Conservation (phyloP, 2,329 filamentous ascomycete genomes). For the Macrophomina phaseolina region DNA sequence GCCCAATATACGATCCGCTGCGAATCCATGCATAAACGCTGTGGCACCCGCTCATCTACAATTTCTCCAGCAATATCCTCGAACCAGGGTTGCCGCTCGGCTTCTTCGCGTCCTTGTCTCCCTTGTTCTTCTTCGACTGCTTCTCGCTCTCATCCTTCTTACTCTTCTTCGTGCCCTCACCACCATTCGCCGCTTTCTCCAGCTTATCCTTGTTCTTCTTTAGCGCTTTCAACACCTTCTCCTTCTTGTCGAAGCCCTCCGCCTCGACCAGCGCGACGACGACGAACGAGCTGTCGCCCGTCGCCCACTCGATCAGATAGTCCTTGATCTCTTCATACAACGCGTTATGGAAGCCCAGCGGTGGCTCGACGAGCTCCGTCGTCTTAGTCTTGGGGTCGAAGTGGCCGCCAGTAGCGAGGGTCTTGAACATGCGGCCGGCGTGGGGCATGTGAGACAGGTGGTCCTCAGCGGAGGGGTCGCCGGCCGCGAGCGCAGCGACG, state of each 20-base stretch:
- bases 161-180: slow-evolving; percentile 49
- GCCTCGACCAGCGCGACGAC: slow-evolving; percentile 82
- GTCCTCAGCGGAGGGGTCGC: slow-evolving; percentile 48
- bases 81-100: slow-evolving; percentile 55
- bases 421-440: slow-evolving; percentile 86
- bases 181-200: slow-evolving; percentile 68
- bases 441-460: slow-evolving; percentile 68
- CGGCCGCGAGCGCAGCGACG: slow-evolving; percentile 55
- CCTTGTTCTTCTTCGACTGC: slow-evolving; percentile 30
- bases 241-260: slow-evolving; percentile 66
- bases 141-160: slow-evolving; percentile 52
- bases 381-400: slow-evolving; percentile 77
- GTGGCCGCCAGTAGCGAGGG: slow-evolving; percentile 84
- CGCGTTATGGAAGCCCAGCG: slow-evolving; percentile 78
- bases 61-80: slow-evolving; percentile 52
- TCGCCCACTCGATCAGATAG: slow-evolving; percentile 81
- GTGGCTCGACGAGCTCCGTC: slow-evolving; percentile 73
- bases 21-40: too few relatives aligned
- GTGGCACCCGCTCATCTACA: neutral
- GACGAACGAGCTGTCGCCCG: slow-evolving; percentile 83
- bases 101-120: slow-evolving; percentile 38
- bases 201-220: slow-evolving; percentile 75
- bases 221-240: slow-evolving; percentile 71
- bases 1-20: too few relatives aligned
- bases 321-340: slow-evolving; percentile 83